Evolutionary conservation across 2,329 filamentous ascomycete genomes (phyloP), one percentile per base, ranked within the genome.

Genomic region (Fusarium pseudograminearum): DNA sequence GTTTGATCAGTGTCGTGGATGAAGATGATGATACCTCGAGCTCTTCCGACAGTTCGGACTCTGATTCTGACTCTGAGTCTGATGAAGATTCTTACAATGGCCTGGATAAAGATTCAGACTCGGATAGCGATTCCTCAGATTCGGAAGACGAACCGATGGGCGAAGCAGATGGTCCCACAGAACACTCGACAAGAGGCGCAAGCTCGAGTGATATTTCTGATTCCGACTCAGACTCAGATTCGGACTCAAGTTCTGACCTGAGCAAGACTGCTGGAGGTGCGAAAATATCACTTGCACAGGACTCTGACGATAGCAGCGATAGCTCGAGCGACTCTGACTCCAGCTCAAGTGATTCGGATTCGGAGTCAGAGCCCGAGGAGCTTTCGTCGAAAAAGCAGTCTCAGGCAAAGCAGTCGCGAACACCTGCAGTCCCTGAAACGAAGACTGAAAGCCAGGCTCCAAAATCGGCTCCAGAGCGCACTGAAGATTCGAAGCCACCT

Each of bases 21-120:
- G 63, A 63, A 3, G 47, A 61, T 24, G 70, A 71, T 4, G 66
- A 61, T 6, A 61, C 53, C 14, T 71, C 65, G 18, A 72, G 57
- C 47, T 70, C 65, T 45, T 57, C 45, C 28, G 71, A 61, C 18
- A 73, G 71, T 15, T 76, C 77, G 1, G 71, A 76, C 7, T 77
- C 78, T 12, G 77, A 78, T 24, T 69, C 61, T 1, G 64, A 69
- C 12, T 68, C 67, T 6, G 75, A 77, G 6, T 76, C 80, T 4
- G 76, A 77, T 12, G 76, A 76, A 52, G 76, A 74, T 26, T 79
- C 77, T 16, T 79, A 80, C 0, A 80, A 80, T 7, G 83, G 83
- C 30, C 80, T 79, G 20, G 57, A 61, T 16, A 31, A 47, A 12
- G 55, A 65, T 26, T 44, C 53, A 5, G 74, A 77, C 7, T 76